Evolutionary conservation across 1,284 basidiomycete species (phyloP), one percentile per base, ranked within the genome.

Genomic region (Singerocomus inundabilis): DNA sequence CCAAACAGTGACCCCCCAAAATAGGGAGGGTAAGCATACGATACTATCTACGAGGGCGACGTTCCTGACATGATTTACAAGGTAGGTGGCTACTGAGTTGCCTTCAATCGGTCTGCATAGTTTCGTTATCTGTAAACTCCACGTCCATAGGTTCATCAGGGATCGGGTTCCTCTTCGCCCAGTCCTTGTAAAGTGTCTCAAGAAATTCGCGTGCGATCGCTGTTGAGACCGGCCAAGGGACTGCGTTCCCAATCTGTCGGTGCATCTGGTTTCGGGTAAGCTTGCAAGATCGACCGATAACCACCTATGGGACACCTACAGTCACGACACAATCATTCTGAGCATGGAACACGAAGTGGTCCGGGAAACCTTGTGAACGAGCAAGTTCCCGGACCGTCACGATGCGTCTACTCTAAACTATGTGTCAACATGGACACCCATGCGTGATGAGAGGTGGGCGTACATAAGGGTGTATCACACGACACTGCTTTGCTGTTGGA

Each of bases 221-320:
- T 26, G 66, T 64, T 11, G 76, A 76, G 12, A 90, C 67, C 5
- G 73, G 84, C 72, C 81, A 78, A 1, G 87, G 80, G 2, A 89
- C 84, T 0, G 85, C 85, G 56, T 90, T 90, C 15, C 87, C 87
- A 53, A 90, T 88, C 56, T 87, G 84, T 31, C 83, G 73, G 54
- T 87, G 85, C 73, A 88, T 84, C 85, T 88, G 16, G 16, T 15
- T 31, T 12, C 11, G 34, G 36, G 7, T 57, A 15, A 56, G 43
- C 36, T 31, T n/a, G 31, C 41, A 24, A 16, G 35, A 31, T 44
- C 35, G 9, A 49, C 35, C 10, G 40, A 31, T 6, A 25, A 6
- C 7, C 2, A 12, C 31, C 26, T 12, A 26, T 8, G 15, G 18
- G 21, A 15, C 2, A 71, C 83, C 56, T 53, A 88, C 87, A 1